Percentiles rank a stretch among this genome's conserved stretches.
These are phyloP conservation scores for Kluyveromyces aestuarii DNA, from an alignment of 805 yeast genomes.

Conservation along the genomic window DNA sequence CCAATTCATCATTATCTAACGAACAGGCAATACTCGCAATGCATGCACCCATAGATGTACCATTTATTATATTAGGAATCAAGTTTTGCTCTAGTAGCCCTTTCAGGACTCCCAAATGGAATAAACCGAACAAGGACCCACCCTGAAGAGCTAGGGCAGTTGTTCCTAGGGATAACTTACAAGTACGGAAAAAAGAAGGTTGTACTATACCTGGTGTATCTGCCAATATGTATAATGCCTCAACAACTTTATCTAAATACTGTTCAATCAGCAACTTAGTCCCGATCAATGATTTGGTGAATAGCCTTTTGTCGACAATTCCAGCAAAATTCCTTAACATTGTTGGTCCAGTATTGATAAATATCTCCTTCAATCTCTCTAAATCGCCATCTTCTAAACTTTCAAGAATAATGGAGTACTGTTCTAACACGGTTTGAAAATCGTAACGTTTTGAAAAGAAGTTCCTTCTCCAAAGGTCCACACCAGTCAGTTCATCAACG, in stretches of 20 bases:
- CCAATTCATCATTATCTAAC: slow-evolving; percentile 55
- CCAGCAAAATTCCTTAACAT: slow-evolving; percentile 87
- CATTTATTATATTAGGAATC: slow-evolving; percentile 79
- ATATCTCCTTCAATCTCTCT: slow-evolving; percentile 48
- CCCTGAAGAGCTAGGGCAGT: slow-evolving; percentile 91
- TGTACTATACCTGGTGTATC: slow-evolving; percentile 38
- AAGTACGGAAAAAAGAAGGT: slow-evolving; percentile 72
- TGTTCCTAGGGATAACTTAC: slow-evolving; percentile 78
- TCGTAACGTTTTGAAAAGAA: slow-evolving; percentile 77
- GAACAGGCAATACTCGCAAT: slow-evolving; percentile 83
- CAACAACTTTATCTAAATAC: slow-evolving; percentile 56
- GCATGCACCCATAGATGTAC: slow-evolving; percentile 90
- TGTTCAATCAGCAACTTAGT: slow-evolving; percentile 78
- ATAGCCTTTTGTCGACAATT: slow-evolving; percentile 67
- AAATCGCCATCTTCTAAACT: slow-evolving; percentile 53
- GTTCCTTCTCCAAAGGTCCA: slow-evolving; percentile 69
- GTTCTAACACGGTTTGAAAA: slow-evolving; percentile 68
- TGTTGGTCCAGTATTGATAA: slow-evolving; percentile 58
- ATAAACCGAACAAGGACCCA: slow-evolving; percentile 87
- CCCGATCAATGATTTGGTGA: slow-evolving; percentile 76
- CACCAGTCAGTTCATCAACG: slow-evolving; percentile 44
- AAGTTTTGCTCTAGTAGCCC: slow-evolving; percentile 68
- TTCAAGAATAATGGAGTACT: slow-evolving; percentile 50
- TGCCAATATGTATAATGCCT: slow-evolving; percentile 56
- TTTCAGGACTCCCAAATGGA: slow-evolving; percentile 87